Evolutionary conservation across 148 eudicot species (phyloP).

Genomic region (Dysphania ambrosioides): DNA sequence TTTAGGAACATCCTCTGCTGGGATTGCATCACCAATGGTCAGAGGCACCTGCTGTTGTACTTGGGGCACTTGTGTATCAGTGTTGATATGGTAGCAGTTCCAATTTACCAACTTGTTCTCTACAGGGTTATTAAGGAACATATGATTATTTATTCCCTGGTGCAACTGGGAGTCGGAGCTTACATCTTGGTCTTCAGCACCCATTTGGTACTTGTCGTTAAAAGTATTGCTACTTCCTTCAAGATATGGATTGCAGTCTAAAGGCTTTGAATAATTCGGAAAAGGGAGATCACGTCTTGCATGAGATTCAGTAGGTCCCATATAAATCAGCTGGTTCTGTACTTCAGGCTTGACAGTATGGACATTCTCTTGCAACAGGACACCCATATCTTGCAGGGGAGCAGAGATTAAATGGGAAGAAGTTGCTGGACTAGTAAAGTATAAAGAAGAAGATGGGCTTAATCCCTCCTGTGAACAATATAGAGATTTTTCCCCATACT

Average conservation of each 20-base stretch:
- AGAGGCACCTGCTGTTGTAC: conserved; percentile 21
- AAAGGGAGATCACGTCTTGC: conserved; percentile 30
- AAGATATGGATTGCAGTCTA: conserved; percentile 25
- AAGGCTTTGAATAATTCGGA: conserved; percentile 32
- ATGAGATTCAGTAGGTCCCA: conserved; percentile 30
- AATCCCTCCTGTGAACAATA: conserved; percentile 53
- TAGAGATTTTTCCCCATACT: conserved; percentile 45
- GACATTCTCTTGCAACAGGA: conserved; percentile 33
- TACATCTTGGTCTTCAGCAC: conserved; percentile 25
- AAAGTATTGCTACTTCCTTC: conserved; percentile 21
- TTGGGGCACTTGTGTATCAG: conserved; percentile 31
- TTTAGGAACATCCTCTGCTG: conserved; percentile 24
- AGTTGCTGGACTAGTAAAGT: conserved; percentile 32
- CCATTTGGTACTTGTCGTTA: conserved; percentile 29
- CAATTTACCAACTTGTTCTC: conserved; percentile 26
- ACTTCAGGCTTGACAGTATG: conserved; percentile 29
- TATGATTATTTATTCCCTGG: conserved; percentile 29
- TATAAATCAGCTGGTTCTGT: conserved; percentile 37
- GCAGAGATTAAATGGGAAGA: conserved; percentile 29
- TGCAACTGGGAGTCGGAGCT: conserved; percentile 19
- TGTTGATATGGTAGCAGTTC: conserved; percentile 24
- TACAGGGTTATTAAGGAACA: conserved; percentile 20
- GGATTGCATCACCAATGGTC: conserved; percentile 19
- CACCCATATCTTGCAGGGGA: conserved; percentile 36
- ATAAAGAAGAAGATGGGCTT: conserved; percentile 42